Evolutionary conservation across 768 basidiomycete genomes (phyloP), one percentile per base, ranked within the genome.

Genomic region (Leccinum olivaceopallidum): DNA sequence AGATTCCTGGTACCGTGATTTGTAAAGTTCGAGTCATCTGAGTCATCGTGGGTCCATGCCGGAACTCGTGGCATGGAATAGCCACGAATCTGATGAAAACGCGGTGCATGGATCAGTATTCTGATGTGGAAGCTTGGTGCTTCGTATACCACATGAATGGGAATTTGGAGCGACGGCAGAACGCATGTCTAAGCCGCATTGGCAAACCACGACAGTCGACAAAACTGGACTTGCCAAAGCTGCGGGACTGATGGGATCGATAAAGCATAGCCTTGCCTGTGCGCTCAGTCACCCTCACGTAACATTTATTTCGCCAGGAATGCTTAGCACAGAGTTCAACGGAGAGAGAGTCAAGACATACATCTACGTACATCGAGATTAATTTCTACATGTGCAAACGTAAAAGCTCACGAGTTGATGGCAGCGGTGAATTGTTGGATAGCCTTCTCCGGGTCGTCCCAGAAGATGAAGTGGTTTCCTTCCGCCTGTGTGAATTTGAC

Each of bases 381-480:
- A 44, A 44, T 44, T 44, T 44, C 42, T 22, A 4, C 26, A 20
- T 4, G 2, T 24, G 7, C 58, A 44, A 16, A 20, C 13, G 20
- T 42, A 22, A 18, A n/a, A 24, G 44, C 14, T 34, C 57, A 67
- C 44, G 63, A 48, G 20, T 51, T 59, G 37, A 68, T 63, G 4
- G 61, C 30, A 1, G 2, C 24, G n/a, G 9, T 36, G 32, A 61
- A 69, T 12, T 67, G 64, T 30, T 60, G 48, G n/a, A 71, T 62
- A 24, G 67, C 63, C 53, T 58, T 62, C 63, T 69, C 59, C 12
- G 69, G 68, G 9, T 68, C 58, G 0, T 69, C 67, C 68, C 67
- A 69, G 48, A 66, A 71, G 24, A 65, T 18, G 14, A 71, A 69
- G 52, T 69, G 69, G 44, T 69, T 71, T 37, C 68, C 68, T 47